Conservation (phyloP, 1,139 yeast species). For the Nadsonia commutata region DNA sequence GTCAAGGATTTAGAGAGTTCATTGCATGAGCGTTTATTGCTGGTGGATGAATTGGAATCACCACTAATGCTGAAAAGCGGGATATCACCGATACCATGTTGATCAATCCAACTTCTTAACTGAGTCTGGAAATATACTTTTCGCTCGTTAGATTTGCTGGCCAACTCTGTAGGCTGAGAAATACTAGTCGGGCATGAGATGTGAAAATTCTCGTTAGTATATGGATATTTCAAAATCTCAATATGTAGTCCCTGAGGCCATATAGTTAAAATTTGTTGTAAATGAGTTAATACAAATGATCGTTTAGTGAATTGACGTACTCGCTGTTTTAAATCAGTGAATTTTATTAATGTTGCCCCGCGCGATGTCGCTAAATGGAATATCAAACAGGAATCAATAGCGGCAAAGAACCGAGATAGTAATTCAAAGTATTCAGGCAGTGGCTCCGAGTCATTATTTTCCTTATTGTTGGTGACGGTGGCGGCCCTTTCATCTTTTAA, state of each 20-base stretch:
- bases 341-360: not conserved
- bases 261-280: not conserved
- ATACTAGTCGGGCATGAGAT: not conserved
- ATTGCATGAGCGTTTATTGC: not conserved
- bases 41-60: not conserved
- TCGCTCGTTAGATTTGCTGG: not conserved
- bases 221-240: not conserved
- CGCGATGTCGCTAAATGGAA: not conserved
- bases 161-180: not conserved
- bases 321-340: not conserved
- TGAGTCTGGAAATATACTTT: not conserved
- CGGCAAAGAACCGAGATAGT: not conserved
- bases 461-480: too few relatives aligned
- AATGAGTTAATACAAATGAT: not conserved
- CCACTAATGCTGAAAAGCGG: not conserved
- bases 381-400: not conserved
- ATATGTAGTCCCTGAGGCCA: not conserved
- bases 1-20: not conserved
- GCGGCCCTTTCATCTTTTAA: not conserved
- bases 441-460: not conserved
- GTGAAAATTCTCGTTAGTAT: not conserved
- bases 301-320: not conserved
- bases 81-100: not conserved
- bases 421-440: not conserved
- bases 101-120: not conserved